Evolutionary conservation across 1,284 basidiomycete genomes (phyloP).

Genomic region (Tilletia caries): DNA sequence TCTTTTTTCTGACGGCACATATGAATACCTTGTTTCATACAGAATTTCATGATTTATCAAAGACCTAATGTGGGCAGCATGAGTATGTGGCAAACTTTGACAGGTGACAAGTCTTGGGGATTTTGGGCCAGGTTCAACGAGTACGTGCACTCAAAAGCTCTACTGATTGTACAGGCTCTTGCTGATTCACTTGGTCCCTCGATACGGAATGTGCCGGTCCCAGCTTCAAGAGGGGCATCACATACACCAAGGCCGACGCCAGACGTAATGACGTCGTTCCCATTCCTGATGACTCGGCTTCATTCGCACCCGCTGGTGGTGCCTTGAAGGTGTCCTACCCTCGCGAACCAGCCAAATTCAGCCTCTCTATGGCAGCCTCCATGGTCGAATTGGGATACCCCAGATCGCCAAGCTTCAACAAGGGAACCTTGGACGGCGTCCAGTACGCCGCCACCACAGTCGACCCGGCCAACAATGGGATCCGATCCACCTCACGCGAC

Average conservation of each 20-base stretch:
- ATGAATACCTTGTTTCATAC: too few relatives aligned
- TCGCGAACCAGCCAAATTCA: slow-evolving; percentile 36
- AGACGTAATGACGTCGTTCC: slow-evolving; percentile 22
- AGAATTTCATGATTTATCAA: slow-evolving; percentile 43
- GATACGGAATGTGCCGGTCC: background rate
- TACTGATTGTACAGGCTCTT: background rate
- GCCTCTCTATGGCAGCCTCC: slow-evolving; percentile 25
- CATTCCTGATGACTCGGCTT: slow-evolving; percentile 27
- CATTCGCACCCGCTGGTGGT: slow-evolving; percentile 24
- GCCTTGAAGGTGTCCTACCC: slow-evolving; percentile 34
- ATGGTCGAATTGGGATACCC: slow-evolving; percentile 33
- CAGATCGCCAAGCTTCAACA: slow-evolving; percentile 26
- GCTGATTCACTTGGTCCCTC: background rate
- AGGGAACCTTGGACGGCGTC: slow-evolving; percentile 42
- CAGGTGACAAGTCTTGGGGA: slow-evolving; percentile 33
- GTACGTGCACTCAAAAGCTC: background rate
- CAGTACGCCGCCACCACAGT: slow-evolving; percentile 40
- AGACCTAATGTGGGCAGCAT: slow-evolving; percentile 25
- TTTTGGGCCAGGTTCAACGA: slow-evolving; percentile 27
- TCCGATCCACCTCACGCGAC: slow-evolving; percentile 31
- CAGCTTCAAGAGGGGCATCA: slow-evolving; percentile 30
- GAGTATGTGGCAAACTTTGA: slow-evolving; percentile 31
- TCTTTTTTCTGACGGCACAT: background rate
- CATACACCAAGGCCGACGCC: slow-evolving; percentile 26
- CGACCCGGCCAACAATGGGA: slow-evolving; percentile 21